Evolutionary conservation across 1,284 basidiomycete genomes (phyloP).

Genomic region (Flammula alnicola): DNA sequence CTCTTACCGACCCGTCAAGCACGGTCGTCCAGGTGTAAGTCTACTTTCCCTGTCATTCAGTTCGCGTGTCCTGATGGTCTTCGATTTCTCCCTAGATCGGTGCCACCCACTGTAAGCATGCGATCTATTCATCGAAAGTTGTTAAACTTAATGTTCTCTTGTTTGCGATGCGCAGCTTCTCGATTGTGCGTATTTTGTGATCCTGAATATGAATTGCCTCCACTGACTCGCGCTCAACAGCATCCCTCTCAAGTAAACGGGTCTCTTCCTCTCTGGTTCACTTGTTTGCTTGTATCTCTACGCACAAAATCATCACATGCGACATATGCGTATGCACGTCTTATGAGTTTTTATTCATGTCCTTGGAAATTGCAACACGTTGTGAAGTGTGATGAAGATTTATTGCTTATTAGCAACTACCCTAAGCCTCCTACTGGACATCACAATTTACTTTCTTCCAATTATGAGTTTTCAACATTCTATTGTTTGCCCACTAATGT

Average conservation of each 20-base stretch:
- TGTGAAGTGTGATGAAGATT: background rate
- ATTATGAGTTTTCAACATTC: no score
- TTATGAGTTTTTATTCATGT: constrained; percentile 19
- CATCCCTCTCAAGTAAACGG: constrained; percentile 78
- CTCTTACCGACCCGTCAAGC: constrained; percentile 98
- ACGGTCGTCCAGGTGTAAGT: constrained; percentile 95
- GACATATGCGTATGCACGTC: constrained; percentile 23
- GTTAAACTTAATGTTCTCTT: constrained; percentile 12
- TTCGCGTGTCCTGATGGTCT: constrained; percentile 1
- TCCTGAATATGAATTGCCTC: constrained; percentile 4
- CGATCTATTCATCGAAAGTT: constrained; percentile 2
- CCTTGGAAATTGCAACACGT: constrained; percentile 2
- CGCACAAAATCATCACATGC: constrained; percentile 28
- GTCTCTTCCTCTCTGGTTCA: constrained; percentile 12
- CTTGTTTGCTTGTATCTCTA: constrained; percentile 22
- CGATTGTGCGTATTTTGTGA: constrained; percentile 61
- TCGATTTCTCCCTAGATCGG: constrained; percentile 70
- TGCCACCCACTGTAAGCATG: constrained; percentile 78
- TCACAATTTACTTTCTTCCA: no score
- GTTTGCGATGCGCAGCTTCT: constrained; percentile 49
- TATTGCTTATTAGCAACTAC: no score
- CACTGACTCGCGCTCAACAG: constrained; percentile 37
- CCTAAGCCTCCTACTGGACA: no score
- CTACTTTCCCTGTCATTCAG: constrained; percentile 7
- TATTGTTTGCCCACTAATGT: no score